Base-by-base conservation (phyloP, 805 yeast genomes). In the Ogataea angusta region DNA sequence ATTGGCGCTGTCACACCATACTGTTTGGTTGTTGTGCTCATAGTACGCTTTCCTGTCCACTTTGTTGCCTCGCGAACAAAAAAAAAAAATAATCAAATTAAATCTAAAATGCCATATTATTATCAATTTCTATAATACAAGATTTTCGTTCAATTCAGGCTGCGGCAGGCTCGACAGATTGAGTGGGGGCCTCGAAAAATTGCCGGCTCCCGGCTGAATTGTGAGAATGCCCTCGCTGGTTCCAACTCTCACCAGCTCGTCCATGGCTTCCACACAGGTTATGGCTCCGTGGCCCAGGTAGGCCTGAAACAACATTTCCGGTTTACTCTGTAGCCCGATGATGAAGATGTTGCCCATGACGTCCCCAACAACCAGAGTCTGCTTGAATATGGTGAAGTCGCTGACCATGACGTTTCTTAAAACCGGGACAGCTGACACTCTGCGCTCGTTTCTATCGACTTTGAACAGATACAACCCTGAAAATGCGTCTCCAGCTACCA, bases 1-100 rank as follows among this genome's bases (percentile, higher is more conserved):
- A 91, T 85, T 1, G 98, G 97, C 15, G 76, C 77, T 14, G 93
- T 85, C 22, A 85, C 85, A 31, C 93, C 93, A 51, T 69, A 81
- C 48, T 68, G 68, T 32, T 49, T 52, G 8, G 38, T 27, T n/a
- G 41, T 17, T 13, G 38, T 40, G 43, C 38, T 40, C 43, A 40
- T 38, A 19, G 13, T 40, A 30, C 16, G 13, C 23, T 19, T 29
- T 15, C 26, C 21, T 26, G 40, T 36, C 35, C 25, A 31, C 24
- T 25, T 19, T 18, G 41, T 48, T 19, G 47, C 28, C 49, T 42
- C 40, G 37, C 33, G 39, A 35, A 35, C 24, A 31, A 36, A 28
- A 26, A 14, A 35, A 16, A 24, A 30, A 24, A 21, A 10, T 17
- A 47, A 36, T 10, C 45, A 27, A 27, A 28, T 27, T 26, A 27